These are phyloP conservation scores for Colletotrichum simmondsii DNA, from an alignment of 2,329 filamentous ascomycete genomes.

Conservation along the genomic window DNA sequence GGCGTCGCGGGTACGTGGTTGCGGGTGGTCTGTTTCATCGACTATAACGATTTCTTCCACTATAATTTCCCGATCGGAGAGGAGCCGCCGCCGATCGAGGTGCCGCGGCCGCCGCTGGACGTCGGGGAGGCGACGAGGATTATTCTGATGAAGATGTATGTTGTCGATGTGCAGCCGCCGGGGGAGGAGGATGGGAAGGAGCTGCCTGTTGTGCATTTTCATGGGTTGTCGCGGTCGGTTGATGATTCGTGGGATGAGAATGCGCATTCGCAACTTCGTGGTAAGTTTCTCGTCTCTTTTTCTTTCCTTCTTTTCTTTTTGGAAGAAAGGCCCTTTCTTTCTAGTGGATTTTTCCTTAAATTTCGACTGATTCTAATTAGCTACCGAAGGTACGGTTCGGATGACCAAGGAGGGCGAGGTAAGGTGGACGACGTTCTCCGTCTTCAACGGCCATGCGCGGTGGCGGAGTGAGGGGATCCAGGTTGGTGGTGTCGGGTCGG, in stretches of 20 bases:
- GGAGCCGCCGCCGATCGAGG: conserved; percentile 50
- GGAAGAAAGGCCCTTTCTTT: not conserved
- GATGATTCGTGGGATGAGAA: conserved; percentile 76
- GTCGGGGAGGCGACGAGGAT: conserved; percentile 76
- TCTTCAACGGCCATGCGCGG: conserved; percentile 72
- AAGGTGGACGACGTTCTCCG: conserved; percentile 77
- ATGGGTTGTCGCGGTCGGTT: conserved; percentile 69
- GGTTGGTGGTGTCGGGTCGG: conserved; percentile 73
- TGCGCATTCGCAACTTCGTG: conserved; percentile 73
- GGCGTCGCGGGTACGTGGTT: conserved; percentile 78
- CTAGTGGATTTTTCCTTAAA: not conserved
- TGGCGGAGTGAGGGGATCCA: conserved; percentile 85
- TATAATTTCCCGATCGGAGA: conserved; percentile 73
- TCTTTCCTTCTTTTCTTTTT: too few species aligned
- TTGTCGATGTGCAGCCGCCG: conserved; percentile 70
- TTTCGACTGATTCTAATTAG: conserved; percentile 34
- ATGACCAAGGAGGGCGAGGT: conserved; percentile 78
- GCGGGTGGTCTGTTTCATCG: conserved; percentile 67
- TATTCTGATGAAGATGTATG: conserved; percentile 74
- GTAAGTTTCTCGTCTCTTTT: conserved; percentile 51
- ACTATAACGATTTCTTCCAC: conserved; percentile 77
- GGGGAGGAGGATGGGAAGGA: conserved; percentile 66
- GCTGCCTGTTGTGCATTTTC: conserved; percentile 75
- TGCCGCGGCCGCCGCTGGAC: conserved; percentile 61
- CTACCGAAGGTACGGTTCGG: conserved; percentile 66